Percentiles rank a stretch among this genome's conserved stretches.
These are phyloP conservation scores for Pythium biforme DNA, from an alignment of 352 stramenopile species.

Conservation along the genomic window DNA sequence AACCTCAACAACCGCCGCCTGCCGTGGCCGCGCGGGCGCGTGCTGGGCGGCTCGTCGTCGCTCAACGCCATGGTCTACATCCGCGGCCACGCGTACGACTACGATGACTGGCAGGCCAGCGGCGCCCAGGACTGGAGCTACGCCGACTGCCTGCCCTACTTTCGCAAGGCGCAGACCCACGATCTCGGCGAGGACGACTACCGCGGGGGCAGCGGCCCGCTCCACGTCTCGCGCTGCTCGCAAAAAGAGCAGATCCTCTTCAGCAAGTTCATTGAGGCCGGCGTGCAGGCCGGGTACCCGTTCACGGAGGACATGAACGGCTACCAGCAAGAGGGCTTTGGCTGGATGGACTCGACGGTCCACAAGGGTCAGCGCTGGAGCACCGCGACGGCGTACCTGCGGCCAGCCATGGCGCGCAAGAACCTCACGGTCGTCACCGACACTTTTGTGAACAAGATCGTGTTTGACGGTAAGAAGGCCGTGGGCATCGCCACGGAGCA, in stretches of 20 bases:
- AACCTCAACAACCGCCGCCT: constrained; percentile 75
- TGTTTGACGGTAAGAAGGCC: constrained; percentile 80
- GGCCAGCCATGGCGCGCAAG: constrained; percentile 55
- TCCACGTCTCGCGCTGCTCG: constrained; percentile 75
- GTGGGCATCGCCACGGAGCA: constrained; percentile 73
- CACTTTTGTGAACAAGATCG: constrained; percentile 80
- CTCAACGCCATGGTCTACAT: constrained; percentile 93
- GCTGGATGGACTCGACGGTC: constrained; percentile 90
- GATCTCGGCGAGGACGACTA: constrained; percentile 77
- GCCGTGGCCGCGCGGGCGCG: constrained; percentile 83
- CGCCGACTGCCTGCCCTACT: constrained; percentile 86
- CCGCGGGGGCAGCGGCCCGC: constrained; percentile 75
- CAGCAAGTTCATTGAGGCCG: constrained; percentile 87
- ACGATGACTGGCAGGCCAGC: constrained; percentile 80
- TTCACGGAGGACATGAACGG: constrained; percentile 91
- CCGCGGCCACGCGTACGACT: constrained; percentile 84
- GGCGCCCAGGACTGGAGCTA: constrained; percentile 85
- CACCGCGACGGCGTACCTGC: constrained; percentile 71
- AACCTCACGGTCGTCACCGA: constrained; percentile 82
- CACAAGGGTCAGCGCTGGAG: constrained; percentile 82
- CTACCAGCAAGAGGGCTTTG: constrained; percentile 88
- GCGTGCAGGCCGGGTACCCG: constrained; percentile 79
- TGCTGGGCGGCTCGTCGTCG: constrained; percentile 87
- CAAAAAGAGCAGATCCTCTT: constrained; percentile 86
- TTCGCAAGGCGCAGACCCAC: constrained; percentile 82